Evolutionary conservation across 192 early-diverging fungal species (phyloP), one percentile per base, ranked within the genome.

Genomic region (Coemansia sp.): DNA sequence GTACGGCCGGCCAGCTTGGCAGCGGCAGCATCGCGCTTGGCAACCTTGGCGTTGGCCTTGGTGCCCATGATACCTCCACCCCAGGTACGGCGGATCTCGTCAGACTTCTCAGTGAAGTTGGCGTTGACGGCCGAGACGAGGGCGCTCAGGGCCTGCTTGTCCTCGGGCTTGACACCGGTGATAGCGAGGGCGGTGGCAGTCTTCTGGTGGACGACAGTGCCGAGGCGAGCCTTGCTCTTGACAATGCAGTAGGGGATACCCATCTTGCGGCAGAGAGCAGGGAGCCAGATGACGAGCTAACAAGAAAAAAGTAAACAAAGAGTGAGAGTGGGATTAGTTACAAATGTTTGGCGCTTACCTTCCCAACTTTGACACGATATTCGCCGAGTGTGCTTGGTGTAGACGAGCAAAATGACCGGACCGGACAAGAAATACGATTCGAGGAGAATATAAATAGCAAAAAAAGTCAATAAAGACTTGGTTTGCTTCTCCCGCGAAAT

Each of bases 261-360:
- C 97, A 97, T 97, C 93, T 99, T 99, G 80, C 96, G 93, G 93
- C 98, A 99, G 65, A 99, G 93, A 73, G 97, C 98, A 65, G 98
- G 98, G 77, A 99, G 92, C 94, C 94, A 99, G 76, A 99, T 80
- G 74, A 99, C 97, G 66, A 99, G 81, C 89, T 87, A 75, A 29
- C 38, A 20, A 66, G 11, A 47, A 12, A 57, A 63, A 8, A 73
- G 27, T 51, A 36, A 54, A 63, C 24, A 36, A 18, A 15, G 36
- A 38, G 1, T 24, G 34, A 49, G 11, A 55, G 16, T 49, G n/a
- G 24, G 47, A 67, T 55, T 64, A 65, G 57, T 51, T 49, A 42
- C 31, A 40, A 22, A 70, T 15, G 49, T 29, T 31, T 51, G 55
- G 43, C 31, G 66, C 76, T 73, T 73, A 78, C 71, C 76, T 73